These are phyloP conservation scores for Beverwykella pulmonaria DNA, from an alignment of 495 filamentous ascomycete genomes.

Conservation along the genomic window DNA sequence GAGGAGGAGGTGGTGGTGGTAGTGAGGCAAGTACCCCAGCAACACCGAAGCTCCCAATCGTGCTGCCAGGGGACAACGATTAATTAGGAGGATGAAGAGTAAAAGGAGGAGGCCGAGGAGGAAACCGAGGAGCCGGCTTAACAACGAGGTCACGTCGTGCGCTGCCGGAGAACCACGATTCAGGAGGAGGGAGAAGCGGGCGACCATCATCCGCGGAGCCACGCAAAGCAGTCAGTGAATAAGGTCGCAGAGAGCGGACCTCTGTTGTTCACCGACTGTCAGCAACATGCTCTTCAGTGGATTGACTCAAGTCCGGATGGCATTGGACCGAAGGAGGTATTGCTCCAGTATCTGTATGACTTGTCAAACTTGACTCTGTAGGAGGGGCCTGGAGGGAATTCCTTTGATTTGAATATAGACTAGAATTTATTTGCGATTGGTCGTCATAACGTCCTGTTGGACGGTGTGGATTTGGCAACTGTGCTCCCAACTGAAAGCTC, in stretches of 20 bases:
- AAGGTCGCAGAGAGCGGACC: background rate
- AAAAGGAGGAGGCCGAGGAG: too few relatives aligned
- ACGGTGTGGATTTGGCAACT: background rate
- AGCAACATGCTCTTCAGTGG: conserved; percentile 4
- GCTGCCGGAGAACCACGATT: too few relatives aligned
- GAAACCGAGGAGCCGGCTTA: too few relatives aligned
- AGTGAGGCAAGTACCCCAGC: too few relatives aligned
- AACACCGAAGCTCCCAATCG: too few relatives aligned
- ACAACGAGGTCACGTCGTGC: too few relatives aligned
- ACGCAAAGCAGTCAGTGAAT: too few relatives aligned
- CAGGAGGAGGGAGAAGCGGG: too few relatives aligned
- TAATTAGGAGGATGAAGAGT: too few relatives aligned
- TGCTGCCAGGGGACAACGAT: too few relatives aligned
- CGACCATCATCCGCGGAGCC: too few relatives aligned
- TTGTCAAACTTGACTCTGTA: conserved; percentile 18
- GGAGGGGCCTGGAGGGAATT: conserved; percentile 7
- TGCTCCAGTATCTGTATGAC: conserved; percentile 15
- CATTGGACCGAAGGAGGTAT: background rate
- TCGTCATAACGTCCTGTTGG: conserved; percentile 1
- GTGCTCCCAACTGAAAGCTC: conserved; percentile 6
- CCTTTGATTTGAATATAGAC: conserved; percentile 10
- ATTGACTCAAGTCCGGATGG: conserved; percentile 13
- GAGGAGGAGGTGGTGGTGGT: too few relatives aligned
- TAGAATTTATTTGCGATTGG: background rate
- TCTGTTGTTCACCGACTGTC: background rate